A percentile compares a stretch with the other conserved stretches of the same genome.
Evolutionary conservation across 2,329 filamentous ascomycete species (phyloP).

Genomic region (Akanthomyces lecanii): DNA sequence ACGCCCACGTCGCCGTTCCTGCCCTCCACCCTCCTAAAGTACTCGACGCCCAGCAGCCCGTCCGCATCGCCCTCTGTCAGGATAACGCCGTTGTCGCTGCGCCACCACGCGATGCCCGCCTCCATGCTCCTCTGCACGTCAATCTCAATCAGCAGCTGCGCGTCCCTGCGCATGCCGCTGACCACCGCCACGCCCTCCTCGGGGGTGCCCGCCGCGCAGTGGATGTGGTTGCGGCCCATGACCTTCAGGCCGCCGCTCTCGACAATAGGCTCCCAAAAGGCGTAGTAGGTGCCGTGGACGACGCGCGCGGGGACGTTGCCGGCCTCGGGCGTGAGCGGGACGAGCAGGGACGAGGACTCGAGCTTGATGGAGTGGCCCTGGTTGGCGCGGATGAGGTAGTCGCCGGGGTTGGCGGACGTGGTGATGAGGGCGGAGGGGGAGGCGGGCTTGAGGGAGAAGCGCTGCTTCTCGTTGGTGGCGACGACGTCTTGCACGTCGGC

Average conservation of each 20-base stretch:
- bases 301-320: slow-evolving; percentile 61
- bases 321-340: slow-evolving; percentile 57
- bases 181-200: slow-evolving; percentile 49
- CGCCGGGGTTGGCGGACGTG: slow-evolving; percentile 44
- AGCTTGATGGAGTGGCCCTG: slow-evolving; percentile 86
- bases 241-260: slow-evolving; percentile 70
- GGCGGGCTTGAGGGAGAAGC: slow-evolving; percentile 66
- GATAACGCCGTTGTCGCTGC: slow-evolving; percentile 73
- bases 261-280: slow-evolving; percentile 71
- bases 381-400: slow-evolving; percentile 89
- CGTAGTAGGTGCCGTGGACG: slow-evolving; percentile 86
- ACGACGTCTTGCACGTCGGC: slow-evolving; percentile 69
- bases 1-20: slow-evolving; percentile 56
- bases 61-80: slow-evolving; percentile 57
- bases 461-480: slow-evolving; percentile 78
- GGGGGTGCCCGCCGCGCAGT: slow-evolving; percentile 76
- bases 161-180: slow-evolving; percentile 75
- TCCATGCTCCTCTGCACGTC: slow-evolving; percentile 64
- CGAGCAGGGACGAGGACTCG: slow-evolving; percentile 66
- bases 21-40: slow-evolving; percentile 68
- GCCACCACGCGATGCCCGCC: slow-evolving; percentile 67
- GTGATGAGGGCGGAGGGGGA: slow-evolving; percentile 25
- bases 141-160: slow-evolving; percentile 73
- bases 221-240: slow-evolving; percentile 85
- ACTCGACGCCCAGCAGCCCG: slow-evolving; percentile 60